Base-by-base conservation (phyloP, 306 rosid species). In the Begonia masoniana region DNA sequence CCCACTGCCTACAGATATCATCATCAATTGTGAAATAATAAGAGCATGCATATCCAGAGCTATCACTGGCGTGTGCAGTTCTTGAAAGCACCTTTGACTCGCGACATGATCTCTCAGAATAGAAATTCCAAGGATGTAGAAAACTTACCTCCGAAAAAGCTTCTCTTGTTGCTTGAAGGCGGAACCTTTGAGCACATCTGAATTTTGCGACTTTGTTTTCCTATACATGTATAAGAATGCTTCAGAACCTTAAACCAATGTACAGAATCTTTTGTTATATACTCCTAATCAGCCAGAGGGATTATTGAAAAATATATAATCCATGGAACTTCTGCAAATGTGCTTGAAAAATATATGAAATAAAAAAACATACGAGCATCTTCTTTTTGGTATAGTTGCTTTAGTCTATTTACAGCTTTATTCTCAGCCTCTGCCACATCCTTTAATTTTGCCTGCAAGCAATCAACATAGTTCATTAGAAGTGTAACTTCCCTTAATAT, bases 141-240 rank as follows among this genome's bases (percentile, higher is more conserved):
- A 6, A 7, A 5, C 9, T 31, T 31, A 84, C 86, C 89, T 75
- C 87, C 81, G 53, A 50, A 78, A 59, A 76, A 88, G 69, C 83
- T 78, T 77, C 76, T 82, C 79, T 85, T 85, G 63, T 77, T 77
- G 52, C 65, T 79, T 8, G 89, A 72, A 46, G 97, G 97, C 24
- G 95, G 97, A 68, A 73, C 75, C 74, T 84, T 88, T 31, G 79
- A 55, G 75, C 97, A 88, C 16, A 80, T 15, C 60, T 14, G 73
- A 68, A 85, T 71, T 78, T 88, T 89, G 60, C 89, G 81, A 61
- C 94, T 88, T 67, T 82, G 97, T 66, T 82, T 88, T 52, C 74
- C 97, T 88, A 54, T 61, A 65, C 43, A 46, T 60, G 51, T 47
- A 48, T 23, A n/a, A 61, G 12, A 24, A 77, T 43, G 9, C 39